Conservation (phyloP, 2,329 filamentous ascomycete species). For the Colletotrichum brevisporum region DNA sequence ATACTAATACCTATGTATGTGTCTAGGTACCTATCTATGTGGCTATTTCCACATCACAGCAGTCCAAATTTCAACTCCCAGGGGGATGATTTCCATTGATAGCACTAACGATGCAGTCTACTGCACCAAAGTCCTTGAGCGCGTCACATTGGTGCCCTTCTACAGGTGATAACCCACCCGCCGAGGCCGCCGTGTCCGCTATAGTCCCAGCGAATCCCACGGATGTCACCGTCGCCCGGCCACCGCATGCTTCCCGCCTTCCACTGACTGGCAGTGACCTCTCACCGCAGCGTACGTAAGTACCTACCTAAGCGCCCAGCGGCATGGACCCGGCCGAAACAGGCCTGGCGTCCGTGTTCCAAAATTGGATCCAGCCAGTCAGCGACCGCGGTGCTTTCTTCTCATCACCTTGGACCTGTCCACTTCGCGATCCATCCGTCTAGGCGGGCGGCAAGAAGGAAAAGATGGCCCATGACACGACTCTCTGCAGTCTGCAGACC, state of each 20-base stretch:
- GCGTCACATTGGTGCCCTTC: constrained; percentile 28
- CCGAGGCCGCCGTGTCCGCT: constrained; percentile 16
- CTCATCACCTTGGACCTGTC: constrained; percentile 35
- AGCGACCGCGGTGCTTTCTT: constrained; percentile 7
- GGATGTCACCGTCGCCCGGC: constrained; percentile 9
- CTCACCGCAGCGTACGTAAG: constrained; percentile 8
- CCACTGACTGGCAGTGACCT: background rate
- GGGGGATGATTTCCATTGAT: background rate
- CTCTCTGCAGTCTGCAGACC: constrained; percentile 2
- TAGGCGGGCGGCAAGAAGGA: constrained; percentile 31
- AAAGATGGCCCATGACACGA: constrained; percentile 15
- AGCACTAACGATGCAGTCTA: constrained; percentile 18
- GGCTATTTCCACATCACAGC: background rate
- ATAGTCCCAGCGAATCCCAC: constrained; percentile 18
- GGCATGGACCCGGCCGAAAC: constrained; percentile 31
- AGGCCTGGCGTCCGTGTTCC: constrained; percentile 36
- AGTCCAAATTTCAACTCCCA: background rate
- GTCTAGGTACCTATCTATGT: background rate
- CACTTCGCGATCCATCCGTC: constrained; percentile 29
- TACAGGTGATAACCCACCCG: constrained; percentile 16
- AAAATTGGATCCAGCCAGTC: constrained; percentile 35
- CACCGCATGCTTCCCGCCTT: constrained; percentile 19
- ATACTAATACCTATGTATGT: too few relatives aligned
- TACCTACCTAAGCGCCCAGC: constrained; percentile 33
- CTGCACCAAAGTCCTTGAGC: background rate